Percentiles rank a stretch among this genome's conserved stretches.
Conservation (phyloP, 2,329 filamentous ascomycete species). For the Hymenoscyphus scutula region DNA sequence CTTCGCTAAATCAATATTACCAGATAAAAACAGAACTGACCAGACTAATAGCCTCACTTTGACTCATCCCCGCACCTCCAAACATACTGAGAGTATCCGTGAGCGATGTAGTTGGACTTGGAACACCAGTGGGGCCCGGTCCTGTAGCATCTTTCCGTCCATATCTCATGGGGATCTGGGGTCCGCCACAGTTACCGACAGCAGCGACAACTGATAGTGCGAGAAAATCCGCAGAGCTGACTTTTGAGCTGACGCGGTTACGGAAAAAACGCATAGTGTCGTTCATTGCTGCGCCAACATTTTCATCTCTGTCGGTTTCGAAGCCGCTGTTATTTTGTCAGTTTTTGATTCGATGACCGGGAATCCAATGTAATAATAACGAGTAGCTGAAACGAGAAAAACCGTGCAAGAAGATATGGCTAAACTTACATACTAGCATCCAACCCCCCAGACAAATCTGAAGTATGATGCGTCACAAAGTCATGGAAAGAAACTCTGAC, state of each 20-base stretch:
- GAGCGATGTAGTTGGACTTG: conserved; percentile 53
- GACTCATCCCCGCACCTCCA: conserved; percentile 53
- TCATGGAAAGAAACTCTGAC: conserved; percentile 60
- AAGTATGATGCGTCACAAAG: conserved; percentile 52
- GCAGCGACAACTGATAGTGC: conserved; percentile 52
- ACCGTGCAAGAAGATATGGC: not conserved
- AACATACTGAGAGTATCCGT: conserved; percentile 53
- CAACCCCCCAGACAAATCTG: conserved; percentile 50
- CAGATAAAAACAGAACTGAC: too few relatives aligned
- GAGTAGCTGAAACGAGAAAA: too few relatives aligned
- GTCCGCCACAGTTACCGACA: conserved; percentile 57
- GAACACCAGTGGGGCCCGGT: conserved; percentile 49
- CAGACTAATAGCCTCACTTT: conserved; percentile 50
- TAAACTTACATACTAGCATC: conserved; percentile 50
- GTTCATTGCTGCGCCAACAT: conserved; percentile 52
- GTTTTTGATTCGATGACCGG: not conserved
- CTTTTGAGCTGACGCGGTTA: conserved; percentile 22
- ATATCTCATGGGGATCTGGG: conserved; percentile 48
- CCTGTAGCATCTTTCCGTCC: conserved; percentile 53
- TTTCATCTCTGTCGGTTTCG: conserved; percentile 53
- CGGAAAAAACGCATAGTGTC: conserved; percentile 24
- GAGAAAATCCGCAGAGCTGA: conserved; percentile 42
- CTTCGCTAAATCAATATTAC: too few relatives aligned
- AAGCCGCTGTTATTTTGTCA: conserved; percentile 41
- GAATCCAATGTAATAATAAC: too few relatives aligned